These are phyloP conservation scores for Fusarium sublunatum DNA, from an alignment of 2,329 filamentous ascomycete species.

Conservation along the genomic window DNA sequence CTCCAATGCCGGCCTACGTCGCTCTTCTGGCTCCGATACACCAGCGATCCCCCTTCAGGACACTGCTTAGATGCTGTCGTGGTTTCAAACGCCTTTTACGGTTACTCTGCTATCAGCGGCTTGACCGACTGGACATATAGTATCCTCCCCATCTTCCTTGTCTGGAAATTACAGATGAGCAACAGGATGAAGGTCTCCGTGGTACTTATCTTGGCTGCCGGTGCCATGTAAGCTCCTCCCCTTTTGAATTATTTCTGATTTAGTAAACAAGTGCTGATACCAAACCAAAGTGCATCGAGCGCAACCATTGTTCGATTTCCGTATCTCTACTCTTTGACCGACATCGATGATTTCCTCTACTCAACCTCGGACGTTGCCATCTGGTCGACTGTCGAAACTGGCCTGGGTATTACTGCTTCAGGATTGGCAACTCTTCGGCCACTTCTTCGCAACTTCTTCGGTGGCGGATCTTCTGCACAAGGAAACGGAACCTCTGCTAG, in stretches of 20 bases:
- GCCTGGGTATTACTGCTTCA: slow-evolving; percentile 56
- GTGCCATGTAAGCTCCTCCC: slow-evolving; percentile 16
- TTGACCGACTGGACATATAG: slow-evolving; percentile 55
- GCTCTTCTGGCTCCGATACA: slow-evolving; percentile 53
- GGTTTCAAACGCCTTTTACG: slow-evolving; percentile 25
- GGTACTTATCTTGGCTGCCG: slow-evolving; percentile 35
- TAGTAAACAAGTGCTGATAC: neutral
- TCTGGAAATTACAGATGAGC: slow-evolving; percentile 57
- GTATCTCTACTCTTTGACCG: slow-evolving; percentile 53
- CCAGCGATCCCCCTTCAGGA: slow-evolving; percentile 20
- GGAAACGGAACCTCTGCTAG: slow-evolving; percentile 33
- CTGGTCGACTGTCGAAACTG: slow-evolving; percentile 59
- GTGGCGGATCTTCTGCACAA: slow-evolving; percentile 15
- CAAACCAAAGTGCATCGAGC: slow-evolving; percentile 43
- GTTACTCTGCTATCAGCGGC: slow-evolving; percentile 54
- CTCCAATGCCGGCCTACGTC: slow-evolving; percentile 55
- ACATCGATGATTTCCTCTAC: slow-evolving; percentile 57
- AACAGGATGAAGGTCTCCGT: slow-evolving; percentile 53
- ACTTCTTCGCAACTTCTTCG: slow-evolving; percentile 15
- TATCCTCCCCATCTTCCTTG: slow-evolving; percentile 54
- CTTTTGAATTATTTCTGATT: rapidly evolving
- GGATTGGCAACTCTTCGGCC: slow-evolving; percentile 53
- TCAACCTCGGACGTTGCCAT: slow-evolving; percentile 57
- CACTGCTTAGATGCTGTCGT: slow-evolving; percentile 6
- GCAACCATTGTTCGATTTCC: slow-evolving; percentile 58